Evolutionary conservation across 1,284 basidiomycete species (phyloP).

Genomic region (Irpex sp.): DNA sequence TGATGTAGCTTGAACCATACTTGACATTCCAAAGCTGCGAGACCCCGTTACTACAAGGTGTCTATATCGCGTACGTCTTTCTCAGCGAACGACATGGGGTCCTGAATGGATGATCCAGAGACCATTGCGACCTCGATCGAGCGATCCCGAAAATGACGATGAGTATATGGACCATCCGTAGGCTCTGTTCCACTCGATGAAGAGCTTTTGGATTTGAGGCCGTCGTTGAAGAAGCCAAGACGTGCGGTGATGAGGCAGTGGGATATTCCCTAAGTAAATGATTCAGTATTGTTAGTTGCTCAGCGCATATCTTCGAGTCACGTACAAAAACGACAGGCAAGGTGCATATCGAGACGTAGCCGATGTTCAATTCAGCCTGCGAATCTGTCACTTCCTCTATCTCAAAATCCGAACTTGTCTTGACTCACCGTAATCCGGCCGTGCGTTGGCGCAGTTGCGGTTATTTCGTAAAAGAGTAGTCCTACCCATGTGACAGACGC

Average conservation of each 20-base stretch:
- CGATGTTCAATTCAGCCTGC: neutral
- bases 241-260: neutral
- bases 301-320: neutral
- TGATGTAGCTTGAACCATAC: too few species aligned
- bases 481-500: slow-evolving; percentile 2
- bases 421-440: neutral
- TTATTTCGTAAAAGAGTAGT: neutral
- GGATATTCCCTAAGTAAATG: neutral
- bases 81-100: too few species aligned
- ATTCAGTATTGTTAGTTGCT: neutral
- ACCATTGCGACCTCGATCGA: neutral
- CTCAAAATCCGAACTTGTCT: neutral
- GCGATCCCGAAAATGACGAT: neutral
- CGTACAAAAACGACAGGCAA: neutral
- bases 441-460: neutral
- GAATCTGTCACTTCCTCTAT: neutral
- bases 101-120: neutral
- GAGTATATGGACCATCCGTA: too few species aligned
- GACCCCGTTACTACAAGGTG: too few species aligned
- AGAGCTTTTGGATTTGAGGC: neutral
- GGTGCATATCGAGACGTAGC: neutral
- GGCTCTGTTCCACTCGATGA: neutral
- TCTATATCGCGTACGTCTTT: too few species aligned
- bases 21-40: too few species aligned
- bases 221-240: neutral